phyloP scores from a whole-genome alignment of 2,329 filamentous ascomycete species.

The Botrytis paeoniae region DNA sequence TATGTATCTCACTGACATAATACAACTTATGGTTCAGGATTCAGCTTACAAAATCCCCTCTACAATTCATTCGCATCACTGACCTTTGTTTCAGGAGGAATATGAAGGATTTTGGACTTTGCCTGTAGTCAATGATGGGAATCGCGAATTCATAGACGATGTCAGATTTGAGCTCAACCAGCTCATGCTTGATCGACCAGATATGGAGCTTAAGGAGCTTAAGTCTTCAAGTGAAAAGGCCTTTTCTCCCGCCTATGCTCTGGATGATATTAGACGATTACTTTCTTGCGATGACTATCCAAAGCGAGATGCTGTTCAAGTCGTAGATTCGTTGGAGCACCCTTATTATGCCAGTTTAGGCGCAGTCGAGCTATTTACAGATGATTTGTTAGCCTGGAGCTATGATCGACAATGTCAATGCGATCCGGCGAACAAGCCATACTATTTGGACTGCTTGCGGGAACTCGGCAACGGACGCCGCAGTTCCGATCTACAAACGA shows the following conservation, averaged over 20 bases:
- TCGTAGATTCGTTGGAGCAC: slow-evolving; percentile 40
- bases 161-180: slow-evolving; percentile 52
- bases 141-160: slow-evolving; percentile 52
- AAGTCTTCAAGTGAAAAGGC: slow-evolving; percentile 5
- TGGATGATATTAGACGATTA: slow-evolving; percentile 32
- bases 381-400: slow-evolving; percentile 58
- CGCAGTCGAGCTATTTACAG: slow-evolving; percentile 58
- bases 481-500: slow-evolving; percentile 55
- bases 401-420: slow-evolving; percentile 57
- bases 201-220: slow-evolving; percentile 25
- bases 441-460: slow-evolving; percentile 65
- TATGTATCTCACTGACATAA: slow-evolving; percentile 33
- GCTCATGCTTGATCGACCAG: slow-evolving; percentile 27
- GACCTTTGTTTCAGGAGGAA: slow-evolving; percentile 28
- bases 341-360: slow-evolving; percentile 60
- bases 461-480: slow-evolving; percentile 50
- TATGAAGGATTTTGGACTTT: slow-evolving; percentile 37
- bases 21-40: not conserved
- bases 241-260: slow-evolving; percentile 24
- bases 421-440: slow-evolving; percentile 52
- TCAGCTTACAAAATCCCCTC: not conserved
- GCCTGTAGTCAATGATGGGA: slow-evolving; percentile 31
- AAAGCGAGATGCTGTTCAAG: slow-evolving; percentile 30
- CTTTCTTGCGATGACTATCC: slow-evolving; percentile 36
- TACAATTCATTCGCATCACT: not conserved